Evolutionary conservation across 495 filamentous ascomycete species (phyloP).

Genomic region (Penicillium waksmanii): DNA sequence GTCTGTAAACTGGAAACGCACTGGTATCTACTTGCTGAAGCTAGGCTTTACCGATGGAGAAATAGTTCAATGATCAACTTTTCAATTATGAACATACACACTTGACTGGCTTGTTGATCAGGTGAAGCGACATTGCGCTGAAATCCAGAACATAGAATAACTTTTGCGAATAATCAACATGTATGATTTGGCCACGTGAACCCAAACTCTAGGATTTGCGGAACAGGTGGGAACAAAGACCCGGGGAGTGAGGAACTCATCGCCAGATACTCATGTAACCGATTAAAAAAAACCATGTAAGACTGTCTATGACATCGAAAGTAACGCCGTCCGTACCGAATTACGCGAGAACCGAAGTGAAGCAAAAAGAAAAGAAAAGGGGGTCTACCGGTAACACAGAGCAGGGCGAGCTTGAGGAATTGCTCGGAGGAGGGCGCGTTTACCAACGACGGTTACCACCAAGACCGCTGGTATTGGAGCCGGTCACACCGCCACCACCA

Average conservation of each 20-base stretch:
- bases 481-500: slow-evolving; percentile 56
- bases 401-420: slow-evolving; percentile 34
- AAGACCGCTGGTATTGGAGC: slow-evolving; percentile 65
- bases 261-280: slow-evolving; percentile 12
- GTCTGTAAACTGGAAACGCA: too few species aligned
- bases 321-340: slow-evolving; percentile 49
- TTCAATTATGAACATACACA: slow-evolving; percentile 31
- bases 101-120: slow-evolving; percentile 1
- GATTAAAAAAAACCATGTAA: slow-evolving; percentile 33
- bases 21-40: too few species aligned
- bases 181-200: slow-evolving; percentile 24
- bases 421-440: slow-evolving; percentile 28
- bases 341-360: slow-evolving; percentile 41
- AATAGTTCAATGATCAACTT: slow-evolving; percentile 2
- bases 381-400: slow-evolving; percentile 40
- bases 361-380: slow-evolving; percentile 32
- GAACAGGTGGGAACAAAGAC: slow-evolving; percentile 9
- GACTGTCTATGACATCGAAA: slow-evolving; percentile 51
- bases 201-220: slow-evolving; percentile 21
- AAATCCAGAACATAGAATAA: slow-evolving; percentile 20
- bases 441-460: slow-evolving; percentile 67
- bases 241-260: slow-evolving; percentile 13
- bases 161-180: slow-evolving; percentile 38
- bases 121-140: not conserved
- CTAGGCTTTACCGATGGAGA: not conserved